phyloP scores from a whole-genome alignment of 2,329 filamentous ascomycete species.

The Exophiala lecanii-corni region DNA sequence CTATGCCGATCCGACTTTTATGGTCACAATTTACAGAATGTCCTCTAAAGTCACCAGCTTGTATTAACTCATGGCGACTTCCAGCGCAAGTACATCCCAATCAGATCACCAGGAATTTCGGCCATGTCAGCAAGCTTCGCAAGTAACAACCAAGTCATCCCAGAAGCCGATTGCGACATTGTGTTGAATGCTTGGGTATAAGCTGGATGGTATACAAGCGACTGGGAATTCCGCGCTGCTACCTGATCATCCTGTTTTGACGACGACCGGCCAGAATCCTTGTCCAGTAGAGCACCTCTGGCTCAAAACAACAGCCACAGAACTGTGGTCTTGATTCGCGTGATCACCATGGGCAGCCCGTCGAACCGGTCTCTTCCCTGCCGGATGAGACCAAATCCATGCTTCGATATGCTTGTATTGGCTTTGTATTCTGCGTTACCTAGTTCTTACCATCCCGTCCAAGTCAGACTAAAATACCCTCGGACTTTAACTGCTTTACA shows the following conservation, averaged over 20 bases:
- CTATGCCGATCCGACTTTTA: not conserved
- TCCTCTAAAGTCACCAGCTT: not conserved
- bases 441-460: not conserved
- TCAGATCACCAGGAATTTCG: not conserved
- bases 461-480: not conserved
- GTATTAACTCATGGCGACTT: not conserved
- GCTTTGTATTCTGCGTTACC: not conserved
- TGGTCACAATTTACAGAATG: not conserved
- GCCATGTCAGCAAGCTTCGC: too few relatives aligned
- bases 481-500: conserved; percentile 6
- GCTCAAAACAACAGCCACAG: too few relatives aligned
- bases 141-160: not conserved
- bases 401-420: not conserved
- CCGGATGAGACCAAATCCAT: not conserved
- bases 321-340: not conserved
- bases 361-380: not conserved
- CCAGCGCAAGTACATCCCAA: not conserved
- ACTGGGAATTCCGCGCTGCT: not conserved
- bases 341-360: too few relatives aligned
- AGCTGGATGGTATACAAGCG: not conserved
- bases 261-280: not conserved
- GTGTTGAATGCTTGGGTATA: not conserved
- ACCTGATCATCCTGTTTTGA: conserved; percentile 1
- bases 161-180: not conserved
- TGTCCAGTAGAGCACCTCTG: not conserved